Percentiles rank a stretch among this genome's conserved stretches.
These are phyloP conservation scores for Exophiala lecanii-corni DNA, from an alignment of 2,329 filamentous ascomycete genomes.

Conservation along the genomic window DNA sequence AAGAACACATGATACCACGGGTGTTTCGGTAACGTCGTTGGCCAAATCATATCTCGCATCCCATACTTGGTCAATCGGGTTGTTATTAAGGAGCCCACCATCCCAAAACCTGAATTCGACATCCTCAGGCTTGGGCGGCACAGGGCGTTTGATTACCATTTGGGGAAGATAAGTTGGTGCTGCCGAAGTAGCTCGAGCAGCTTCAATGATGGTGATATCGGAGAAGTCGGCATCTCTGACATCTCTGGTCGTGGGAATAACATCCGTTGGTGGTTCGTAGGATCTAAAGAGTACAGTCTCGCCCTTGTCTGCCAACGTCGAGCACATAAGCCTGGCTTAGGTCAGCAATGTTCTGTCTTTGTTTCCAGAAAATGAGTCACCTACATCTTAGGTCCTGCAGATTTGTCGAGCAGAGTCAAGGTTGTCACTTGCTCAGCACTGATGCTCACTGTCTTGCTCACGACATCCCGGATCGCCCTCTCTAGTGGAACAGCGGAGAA, in stretches of 20 bases:
- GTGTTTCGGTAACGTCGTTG: not conserved
- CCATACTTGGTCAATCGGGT: constrained; percentile 8
- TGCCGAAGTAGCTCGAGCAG: constrained; percentile 2
- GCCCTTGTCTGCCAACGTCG: not conserved
- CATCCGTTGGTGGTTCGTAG: not conserved
- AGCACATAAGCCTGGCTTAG: not conserved
- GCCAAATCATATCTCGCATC: constrained; percentile 3
- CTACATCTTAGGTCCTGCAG: not conserved
- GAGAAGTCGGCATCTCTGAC: not conserved
- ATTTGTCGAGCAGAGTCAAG: not conserved
- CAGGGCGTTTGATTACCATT: constrained; percentile 1
- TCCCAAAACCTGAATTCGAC: constrained; percentile 1
- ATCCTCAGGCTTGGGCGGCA: not conserved
- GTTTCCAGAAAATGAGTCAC: too few species aligned
- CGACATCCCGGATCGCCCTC: not conserved
- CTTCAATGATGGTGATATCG: constrained; percentile 4
- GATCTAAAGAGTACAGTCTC: constrained; percentile 2
- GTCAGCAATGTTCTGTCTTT: not conserved
- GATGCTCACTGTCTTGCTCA: not conserved
- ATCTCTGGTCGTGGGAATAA: not conserved
- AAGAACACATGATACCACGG: not conserved
- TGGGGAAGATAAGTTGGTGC: constrained; percentile 6
- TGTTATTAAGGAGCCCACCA: constrained; percentile 8
- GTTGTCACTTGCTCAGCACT: not conserved
- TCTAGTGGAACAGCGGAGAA: not conserved